These are phyloP conservation scores for Paecilomyces variotii DNA, from an alignment of 2,329 filamentous ascomycete species.

Conservation along the genomic window DNA sequence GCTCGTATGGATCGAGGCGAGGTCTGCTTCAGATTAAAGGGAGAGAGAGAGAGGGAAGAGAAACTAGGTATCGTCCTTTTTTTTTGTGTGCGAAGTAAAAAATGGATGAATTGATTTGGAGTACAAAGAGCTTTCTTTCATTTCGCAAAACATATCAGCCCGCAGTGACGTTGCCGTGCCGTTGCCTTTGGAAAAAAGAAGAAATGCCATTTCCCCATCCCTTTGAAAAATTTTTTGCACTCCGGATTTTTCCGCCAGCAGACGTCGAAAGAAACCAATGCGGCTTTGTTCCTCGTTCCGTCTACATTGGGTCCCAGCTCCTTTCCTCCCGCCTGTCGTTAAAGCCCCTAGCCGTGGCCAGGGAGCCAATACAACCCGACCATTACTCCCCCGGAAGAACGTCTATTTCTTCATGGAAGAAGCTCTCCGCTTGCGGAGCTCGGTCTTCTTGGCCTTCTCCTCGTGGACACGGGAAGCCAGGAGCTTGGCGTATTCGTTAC, in stretches of 20 bases:
- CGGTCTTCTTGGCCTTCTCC: slow-evolving; percentile 87
- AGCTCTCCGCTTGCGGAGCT: slow-evolving; percentile 92
- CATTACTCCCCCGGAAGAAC: slow-evolving; percentile 8
- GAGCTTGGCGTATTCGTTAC: slow-evolving; percentile 92
- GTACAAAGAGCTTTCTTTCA: slow-evolving; percentile 1
- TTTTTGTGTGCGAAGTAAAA: background rate
- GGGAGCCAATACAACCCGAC: background rate
- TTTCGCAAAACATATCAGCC: background rate
- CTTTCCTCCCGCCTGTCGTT: background rate
- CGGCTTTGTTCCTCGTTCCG: background rate
- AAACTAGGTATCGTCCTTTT: background rate
- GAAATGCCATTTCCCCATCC: background rate
- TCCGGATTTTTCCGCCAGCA: background rate
- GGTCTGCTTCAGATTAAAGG: background rate
- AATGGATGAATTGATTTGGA: background rate
- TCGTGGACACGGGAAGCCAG: slow-evolving; percentile 95
- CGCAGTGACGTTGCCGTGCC: background rate
- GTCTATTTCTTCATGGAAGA: slow-evolving; percentile 87
- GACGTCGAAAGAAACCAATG: background rate
- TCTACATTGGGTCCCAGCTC: background rate
- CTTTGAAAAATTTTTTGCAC: slow-evolving; percentile 2
- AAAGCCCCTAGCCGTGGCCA: background rate
- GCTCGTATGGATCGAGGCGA: too few species aligned
- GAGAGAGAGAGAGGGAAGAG: too few species aligned
- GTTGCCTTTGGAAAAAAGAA: slow-evolving; percentile 1